A percentile compares a stretch with the other conserved stretches of the same genome.
phyloP scores from a whole-genome alignment of 176 grass and related monocot species.

The Coix lacrymajobi region DNA sequence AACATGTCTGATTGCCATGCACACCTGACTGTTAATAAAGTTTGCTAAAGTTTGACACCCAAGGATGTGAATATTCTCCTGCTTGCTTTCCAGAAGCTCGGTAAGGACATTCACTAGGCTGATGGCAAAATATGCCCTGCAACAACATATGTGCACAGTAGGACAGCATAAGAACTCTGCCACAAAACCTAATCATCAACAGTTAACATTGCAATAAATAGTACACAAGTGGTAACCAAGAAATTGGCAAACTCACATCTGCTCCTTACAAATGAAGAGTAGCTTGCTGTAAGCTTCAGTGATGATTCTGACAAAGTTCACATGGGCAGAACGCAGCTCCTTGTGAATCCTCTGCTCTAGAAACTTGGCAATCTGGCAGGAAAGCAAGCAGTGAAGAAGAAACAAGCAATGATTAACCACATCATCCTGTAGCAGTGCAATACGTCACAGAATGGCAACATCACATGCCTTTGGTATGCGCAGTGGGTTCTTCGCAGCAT shows the following conservation, averaged over 20 bases:
- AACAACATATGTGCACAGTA: constrained; percentile 30
- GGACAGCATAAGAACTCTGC: constrained; percentile 9
- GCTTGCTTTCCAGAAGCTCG: constrained; percentile 92
- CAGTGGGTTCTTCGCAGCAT: constrained; percentile 91
- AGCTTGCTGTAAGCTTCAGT: constrained; percentile 91
- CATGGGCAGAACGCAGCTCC: constrained; percentile 70
- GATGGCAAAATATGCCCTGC: constrained; percentile 94
- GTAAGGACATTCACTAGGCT: constrained; percentile 82
- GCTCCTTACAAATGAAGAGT: constrained; percentile 89
- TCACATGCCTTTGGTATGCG: constrained; percentile 80
- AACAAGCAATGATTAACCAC: constrained; percentile 6
- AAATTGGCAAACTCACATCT: constrained; percentile 71
- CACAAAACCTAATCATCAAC: neutral
- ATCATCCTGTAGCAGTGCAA: neutral
- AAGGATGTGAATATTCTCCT: constrained; percentile 75
- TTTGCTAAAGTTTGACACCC: constrained; percentile 89
- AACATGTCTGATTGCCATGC: neutral
- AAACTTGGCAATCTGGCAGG: constrained; percentile 83
- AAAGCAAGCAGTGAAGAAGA: constrained; percentile 1
- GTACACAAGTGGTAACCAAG: neutral
- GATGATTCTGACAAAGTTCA: constrained; percentile 85
- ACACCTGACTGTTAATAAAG: constrained; percentile 92
- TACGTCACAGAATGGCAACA: constrained; percentile 12
- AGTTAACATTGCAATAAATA: neutral
- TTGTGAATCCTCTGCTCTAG: constrained; percentile 84